A percentile compares a stretch with the other conserved stretches of the same genome.
Evolutionary conservation across 495 filamentous ascomycete species (phyloP).

Genomic region (Aspergillus hancockii): DNA sequence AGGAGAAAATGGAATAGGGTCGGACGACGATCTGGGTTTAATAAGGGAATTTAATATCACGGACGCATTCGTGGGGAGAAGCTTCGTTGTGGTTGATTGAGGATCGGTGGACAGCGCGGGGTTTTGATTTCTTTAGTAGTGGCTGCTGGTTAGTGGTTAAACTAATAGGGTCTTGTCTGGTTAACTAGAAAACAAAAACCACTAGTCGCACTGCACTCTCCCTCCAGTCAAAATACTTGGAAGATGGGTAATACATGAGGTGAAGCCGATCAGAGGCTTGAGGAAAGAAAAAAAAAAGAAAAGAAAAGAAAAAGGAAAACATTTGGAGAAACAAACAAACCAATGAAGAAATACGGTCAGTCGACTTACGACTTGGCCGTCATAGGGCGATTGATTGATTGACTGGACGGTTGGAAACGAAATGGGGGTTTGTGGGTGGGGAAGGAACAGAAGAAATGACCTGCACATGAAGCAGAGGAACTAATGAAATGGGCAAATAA

Average conservation of each 20-base stretch:
- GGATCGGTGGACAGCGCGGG: conserved; percentile 16
- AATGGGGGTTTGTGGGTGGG: conserved; percentile 3
- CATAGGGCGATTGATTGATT: background rate
- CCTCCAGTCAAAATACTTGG: background rate
- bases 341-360: conserved; percentile 5
- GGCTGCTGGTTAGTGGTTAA: conserved; percentile 3
- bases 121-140: conserved; percentile 10
- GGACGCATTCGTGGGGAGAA: conserved; percentile 18
- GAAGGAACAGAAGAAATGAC: background rate
- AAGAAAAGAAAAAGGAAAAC: background rate
- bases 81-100: conserved; percentile 12
- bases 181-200: background rate
- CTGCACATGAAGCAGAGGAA: background rate
- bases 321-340: conserved; percentile 3
- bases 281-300: conserved; percentile 3
- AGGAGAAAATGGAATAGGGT: conserved; percentile 8
- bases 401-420: background rate
- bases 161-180: background rate
- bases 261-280: background rate
- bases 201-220: background rate
- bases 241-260: background rate
- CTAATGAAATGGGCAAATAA: conserved; percentile 1
- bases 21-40: conserved; percentile 15
- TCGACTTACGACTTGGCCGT: background rate
- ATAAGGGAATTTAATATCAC: conserved; percentile 16